Conservation (phyloP, 768 basidiomycete genomes). For the Coprinopsis sp. region DNA sequence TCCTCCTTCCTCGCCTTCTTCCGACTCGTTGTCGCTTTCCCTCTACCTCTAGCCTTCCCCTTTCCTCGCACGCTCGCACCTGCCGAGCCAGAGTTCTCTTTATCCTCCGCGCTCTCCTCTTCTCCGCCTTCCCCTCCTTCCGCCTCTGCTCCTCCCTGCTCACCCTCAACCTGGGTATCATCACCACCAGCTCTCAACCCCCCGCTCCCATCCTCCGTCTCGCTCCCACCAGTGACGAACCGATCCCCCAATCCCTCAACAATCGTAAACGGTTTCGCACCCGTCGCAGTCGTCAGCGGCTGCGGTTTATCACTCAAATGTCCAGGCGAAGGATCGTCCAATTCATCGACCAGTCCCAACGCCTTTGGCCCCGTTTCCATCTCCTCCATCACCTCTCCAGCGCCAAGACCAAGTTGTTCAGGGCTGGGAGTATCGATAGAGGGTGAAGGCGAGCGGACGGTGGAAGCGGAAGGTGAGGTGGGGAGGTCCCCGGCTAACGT, state of each 20-base stretch:
- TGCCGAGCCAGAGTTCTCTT: background rate
- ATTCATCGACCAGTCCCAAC: constrained; percentile 80
- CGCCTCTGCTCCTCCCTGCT: too few relatives aligned
- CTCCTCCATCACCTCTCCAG: constrained; percentile 33
- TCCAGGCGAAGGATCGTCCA: constrained; percentile 80
- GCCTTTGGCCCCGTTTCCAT: constrained; percentile 35
- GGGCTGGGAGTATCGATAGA: background rate
- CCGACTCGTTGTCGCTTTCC: background rate
- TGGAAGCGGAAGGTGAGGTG: constrained; percentile 16
- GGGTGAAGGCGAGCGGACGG: background rate
- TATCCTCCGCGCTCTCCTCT: background rate
- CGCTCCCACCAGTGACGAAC: constrained; percentile 8
- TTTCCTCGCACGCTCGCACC: too few relatives aligned
- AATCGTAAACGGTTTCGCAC: constrained; percentile 5
- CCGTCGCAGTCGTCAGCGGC: constrained; percentile 7
- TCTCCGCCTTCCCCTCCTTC: constrained; percentile 1
- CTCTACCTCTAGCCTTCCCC: background rate
- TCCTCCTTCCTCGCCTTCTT: constrained; percentile 2
- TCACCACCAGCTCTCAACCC: too few relatives aligned
- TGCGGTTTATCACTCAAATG: constrained; percentile 81
- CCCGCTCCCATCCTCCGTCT: too few relatives aligned
- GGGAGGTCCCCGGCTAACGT: constrained; percentile 37
- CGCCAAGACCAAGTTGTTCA: constrained; percentile 18
- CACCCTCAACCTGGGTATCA: too few relatives aligned
- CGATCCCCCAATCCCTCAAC: constrained; percentile 3